phyloP scores from a whole-genome alignment of 2,329 filamentous ascomycete species.

The Hypoxylon sp. region DNA sequence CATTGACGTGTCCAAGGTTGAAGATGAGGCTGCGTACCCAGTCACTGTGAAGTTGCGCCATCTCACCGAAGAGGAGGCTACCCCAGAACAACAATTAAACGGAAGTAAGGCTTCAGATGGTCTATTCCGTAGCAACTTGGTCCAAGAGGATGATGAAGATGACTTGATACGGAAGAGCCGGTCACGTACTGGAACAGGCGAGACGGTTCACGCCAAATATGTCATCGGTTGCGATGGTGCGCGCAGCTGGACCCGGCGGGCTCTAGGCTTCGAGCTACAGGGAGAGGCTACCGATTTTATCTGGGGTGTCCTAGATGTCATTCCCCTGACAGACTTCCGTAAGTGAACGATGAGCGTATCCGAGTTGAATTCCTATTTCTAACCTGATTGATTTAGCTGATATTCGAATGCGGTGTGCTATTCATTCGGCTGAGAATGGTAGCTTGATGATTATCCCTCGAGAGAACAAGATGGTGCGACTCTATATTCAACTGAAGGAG shows the following conservation, averaged over 20 bases:
- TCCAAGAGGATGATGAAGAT: constrained; percentile 66
- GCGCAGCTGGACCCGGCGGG: constrained; percentile 45
- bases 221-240: constrained; percentile 48
- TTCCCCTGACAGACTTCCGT: constrained; percentile 61
- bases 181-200: constrained; percentile 45
- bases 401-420: constrained; percentile 65
- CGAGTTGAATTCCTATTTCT: neutral
- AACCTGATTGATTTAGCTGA: constrained; percentile 54
- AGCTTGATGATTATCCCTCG: constrained; percentile 71
- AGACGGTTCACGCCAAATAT: constrained; percentile 53
- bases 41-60: constrained; percentile 71
- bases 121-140: constrained; percentile 71
- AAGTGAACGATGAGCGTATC: constrained; percentile 12
- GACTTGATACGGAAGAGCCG: constrained; percentile 58
- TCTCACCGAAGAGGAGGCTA: constrained; percentile 69
- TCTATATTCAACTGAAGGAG: constrained; percentile 69
- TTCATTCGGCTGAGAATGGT: constrained; percentile 65
- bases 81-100: constrained; percentile 57
- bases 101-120: constrained; percentile 63
- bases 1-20: constrained; percentile 65
- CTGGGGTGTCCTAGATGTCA: constrained; percentile 59
- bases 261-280: constrained; percentile 60
- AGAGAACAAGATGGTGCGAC: constrained; percentile 68
- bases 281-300: constrained; percentile 65
- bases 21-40: constrained; percentile 68